These are phyloP conservation scores for Ophiostoma piceae DNA, from an alignment of 2,329 filamentous ascomycete genomes.

Conservation along the genomic window DNA sequence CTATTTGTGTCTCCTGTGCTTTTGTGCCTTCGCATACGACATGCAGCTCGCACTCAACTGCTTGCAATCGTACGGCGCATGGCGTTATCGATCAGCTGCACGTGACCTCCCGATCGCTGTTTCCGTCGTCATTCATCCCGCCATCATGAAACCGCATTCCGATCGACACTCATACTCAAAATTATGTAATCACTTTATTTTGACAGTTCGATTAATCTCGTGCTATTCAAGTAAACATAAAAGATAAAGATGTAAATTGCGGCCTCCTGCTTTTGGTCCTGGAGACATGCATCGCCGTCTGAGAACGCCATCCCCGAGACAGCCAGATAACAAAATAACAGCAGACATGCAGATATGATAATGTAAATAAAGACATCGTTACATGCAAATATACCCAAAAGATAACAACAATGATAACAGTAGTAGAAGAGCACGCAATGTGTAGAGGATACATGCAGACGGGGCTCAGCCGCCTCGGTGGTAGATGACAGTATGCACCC, in stretches of 20 bases:
- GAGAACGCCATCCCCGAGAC: slow-evolving; percentile 5
- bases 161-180: background rate
- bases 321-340: background rate
- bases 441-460: background rate
- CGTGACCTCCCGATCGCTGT: background rate
- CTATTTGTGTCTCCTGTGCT: background rate
- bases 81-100: slow-evolving; percentile 6
- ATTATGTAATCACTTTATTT: background rate
- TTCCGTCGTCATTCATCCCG: background rate
- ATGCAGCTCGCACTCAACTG: background rate
- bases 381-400: background rate
- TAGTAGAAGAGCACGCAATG: background rate
- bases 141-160: background rate
- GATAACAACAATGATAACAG: background rate
- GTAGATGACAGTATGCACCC: background rate
- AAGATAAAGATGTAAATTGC: background rate
- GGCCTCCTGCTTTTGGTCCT: background rate
- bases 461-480: background rate
- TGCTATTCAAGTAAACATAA: background rate
- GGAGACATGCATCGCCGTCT: slow-evolving; percentile 9
- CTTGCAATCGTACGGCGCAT: background rate
- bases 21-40: background rate
- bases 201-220: background rate
- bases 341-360: background rate
- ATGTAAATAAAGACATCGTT: background rate